A percentile compares a stretch with the other conserved stretches of the same genome.
Conservation (phyloP, 2,329 filamentous ascomycete genomes). For the Aspergillus pseudonomiae region DNA sequence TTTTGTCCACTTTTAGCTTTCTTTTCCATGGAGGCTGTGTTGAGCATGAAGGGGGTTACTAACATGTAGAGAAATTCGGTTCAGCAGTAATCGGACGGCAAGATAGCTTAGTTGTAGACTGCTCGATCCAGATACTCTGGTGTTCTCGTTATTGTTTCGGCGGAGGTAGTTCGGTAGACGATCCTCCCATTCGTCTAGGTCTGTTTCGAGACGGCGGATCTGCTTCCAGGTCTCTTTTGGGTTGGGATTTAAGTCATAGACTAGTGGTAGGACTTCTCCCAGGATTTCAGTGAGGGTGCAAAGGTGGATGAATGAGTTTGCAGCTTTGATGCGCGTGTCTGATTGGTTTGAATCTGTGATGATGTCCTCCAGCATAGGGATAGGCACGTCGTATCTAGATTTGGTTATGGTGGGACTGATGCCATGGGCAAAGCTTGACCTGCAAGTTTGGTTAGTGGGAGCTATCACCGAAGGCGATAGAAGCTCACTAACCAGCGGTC, state of each 20-base stretch:
- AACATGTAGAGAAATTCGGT: slow-evolving; percentile 40
- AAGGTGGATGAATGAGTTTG: slow-evolving; percentile 26
- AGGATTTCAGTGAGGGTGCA: slow-evolving; percentile 47
- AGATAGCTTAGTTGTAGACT: slow-evolving; percentile 55
- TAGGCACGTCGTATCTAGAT: slow-evolving; percentile 51
- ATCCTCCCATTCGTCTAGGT: slow-evolving; percentile 49
- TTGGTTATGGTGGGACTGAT: slow-evolving; percentile 52
- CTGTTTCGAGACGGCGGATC: slow-evolving; percentile 38
- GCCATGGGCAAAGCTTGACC: slow-evolving; percentile 55
- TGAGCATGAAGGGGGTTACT: neutral
- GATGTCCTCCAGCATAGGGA: slow-evolving; percentile 30
- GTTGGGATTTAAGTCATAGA: slow-evolving; percentile 35
- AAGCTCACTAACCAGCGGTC: slow-evolving; percentile 49
- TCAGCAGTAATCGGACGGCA: slow-evolving; percentile 48
- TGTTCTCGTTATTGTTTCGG: slow-evolving; percentile 30
- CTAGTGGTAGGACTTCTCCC: slow-evolving; percentile 30
- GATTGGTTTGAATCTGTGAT: slow-evolving; percentile 11
- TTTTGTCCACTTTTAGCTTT: neutral
- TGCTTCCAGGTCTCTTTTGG: slow-evolving; percentile 22
- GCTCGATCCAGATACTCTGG: slow-evolving; percentile 47
- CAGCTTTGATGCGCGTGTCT: slow-evolving; percentile 16
- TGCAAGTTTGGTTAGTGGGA: slow-evolving; percentile 20
- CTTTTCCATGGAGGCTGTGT: neutral
- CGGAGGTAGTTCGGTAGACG: slow-evolving; percentile 30
- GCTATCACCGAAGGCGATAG: neutral